Conservation (phyloP, 2,329 filamentous ascomycete genomes). For the Thelonectria olida region DNA sequence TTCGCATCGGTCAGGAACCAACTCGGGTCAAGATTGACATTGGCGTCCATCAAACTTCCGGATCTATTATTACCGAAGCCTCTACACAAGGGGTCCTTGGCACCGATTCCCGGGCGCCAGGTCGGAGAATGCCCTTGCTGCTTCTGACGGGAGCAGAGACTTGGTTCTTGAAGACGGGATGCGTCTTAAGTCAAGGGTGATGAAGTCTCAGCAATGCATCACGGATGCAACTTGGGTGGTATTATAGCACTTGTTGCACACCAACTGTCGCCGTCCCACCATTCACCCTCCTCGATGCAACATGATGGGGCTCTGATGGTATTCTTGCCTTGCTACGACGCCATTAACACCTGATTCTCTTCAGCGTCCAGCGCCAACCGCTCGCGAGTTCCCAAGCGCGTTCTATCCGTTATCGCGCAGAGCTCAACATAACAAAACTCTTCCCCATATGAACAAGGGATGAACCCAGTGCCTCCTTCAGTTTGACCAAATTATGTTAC, state of each 20-base stretch:
- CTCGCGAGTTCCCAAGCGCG: background rate
- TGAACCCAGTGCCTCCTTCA: slow-evolving; percentile 6
- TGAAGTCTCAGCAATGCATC: background rate
- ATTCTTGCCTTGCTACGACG: background rate
- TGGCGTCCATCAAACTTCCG: background rate
- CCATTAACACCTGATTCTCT: slow-evolving; percentile 9
- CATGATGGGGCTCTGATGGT: slow-evolving; percentile 2
- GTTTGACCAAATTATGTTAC: slow-evolving; percentile 17
- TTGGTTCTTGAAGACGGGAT: background rate
- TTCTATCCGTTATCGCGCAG: slow-evolving; percentile 1
- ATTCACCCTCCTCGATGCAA: background rate
- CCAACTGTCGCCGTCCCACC: background rate
- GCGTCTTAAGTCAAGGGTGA: background rate
- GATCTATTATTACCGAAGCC: slow-evolving; percentile 9
- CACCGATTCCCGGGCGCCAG: background rate
- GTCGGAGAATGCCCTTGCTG: background rate
- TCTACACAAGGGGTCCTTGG: background rate
- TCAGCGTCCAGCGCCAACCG: background rate
- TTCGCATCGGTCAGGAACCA: slow-evolving; percentile 8
- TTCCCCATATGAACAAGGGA: background rate
- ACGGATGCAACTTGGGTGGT: slow-evolving; percentile 4
- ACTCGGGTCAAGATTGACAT: slow-evolving; percentile 19
- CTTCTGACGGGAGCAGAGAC: background rate
- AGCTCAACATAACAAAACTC: slow-evolving; percentile 10
- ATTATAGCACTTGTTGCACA: background rate